Conservation (phyloP, 2,329 filamentous ascomycete genomes). For the Colletotrichum cordylinicola region DNA sequence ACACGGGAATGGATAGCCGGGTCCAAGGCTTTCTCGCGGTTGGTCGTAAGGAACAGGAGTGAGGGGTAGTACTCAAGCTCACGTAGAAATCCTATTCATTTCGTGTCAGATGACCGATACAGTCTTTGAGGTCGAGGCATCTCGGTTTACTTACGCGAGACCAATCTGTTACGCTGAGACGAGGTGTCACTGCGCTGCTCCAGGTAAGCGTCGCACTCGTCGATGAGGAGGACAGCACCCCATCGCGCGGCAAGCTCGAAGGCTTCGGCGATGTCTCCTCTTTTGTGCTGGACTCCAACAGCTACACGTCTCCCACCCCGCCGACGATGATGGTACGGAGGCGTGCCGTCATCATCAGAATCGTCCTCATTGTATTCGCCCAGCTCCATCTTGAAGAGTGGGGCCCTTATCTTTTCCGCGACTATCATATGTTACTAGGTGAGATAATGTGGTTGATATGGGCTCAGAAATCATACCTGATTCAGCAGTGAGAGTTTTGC, state of each 20-base stretch:
- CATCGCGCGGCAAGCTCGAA: conserved; percentile 58
- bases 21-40: conserved; percentile 64
- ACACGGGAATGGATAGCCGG: conserved; percentile 54
- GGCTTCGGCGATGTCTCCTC: conserved; percentile 40
- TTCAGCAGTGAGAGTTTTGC: conserved; percentile 46
- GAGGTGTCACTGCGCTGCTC: conserved; percentile 70
- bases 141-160: background rate
- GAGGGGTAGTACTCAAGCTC: conserved; percentile 92
- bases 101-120: background rate
- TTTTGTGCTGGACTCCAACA: background rate
- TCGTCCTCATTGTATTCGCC: conserved; percentile 69
- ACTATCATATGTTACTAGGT: conserved; percentile 24
- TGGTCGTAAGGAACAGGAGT: conserved; percentile 88
- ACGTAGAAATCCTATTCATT: conserved; percentile 65
- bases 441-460: background rate
- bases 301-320: too few species aligned
- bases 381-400: conserved; percentile 50
- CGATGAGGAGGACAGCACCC: conserved; percentile 84
- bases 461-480: conserved; percentile 9
- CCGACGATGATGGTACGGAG: background rate
- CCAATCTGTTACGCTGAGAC: conserved; percentile 9
- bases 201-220: conserved; percentile 86
- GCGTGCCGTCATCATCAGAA: conserved; percentile 27
- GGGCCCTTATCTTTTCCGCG: conserved; percentile 41
- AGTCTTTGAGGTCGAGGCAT: too few species aligned